Evolutionary conservation across 495 filamentous ascomycete genomes (phyloP).

Genomic region (Tuber umbilicatum): DNA sequence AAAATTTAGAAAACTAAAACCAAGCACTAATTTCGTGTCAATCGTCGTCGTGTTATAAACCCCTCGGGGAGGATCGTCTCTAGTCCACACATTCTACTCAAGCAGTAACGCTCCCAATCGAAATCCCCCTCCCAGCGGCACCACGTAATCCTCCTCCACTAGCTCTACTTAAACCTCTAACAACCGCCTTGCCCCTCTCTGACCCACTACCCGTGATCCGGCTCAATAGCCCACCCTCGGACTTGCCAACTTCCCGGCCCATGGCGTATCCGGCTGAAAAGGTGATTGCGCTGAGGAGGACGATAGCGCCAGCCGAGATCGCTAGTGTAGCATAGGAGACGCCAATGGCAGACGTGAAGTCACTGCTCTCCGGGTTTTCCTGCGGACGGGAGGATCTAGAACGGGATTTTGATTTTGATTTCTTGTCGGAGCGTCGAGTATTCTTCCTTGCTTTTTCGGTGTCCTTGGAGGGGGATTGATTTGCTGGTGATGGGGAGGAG

Average conservation of each 20-base stretch:
- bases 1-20: constrained; percentile 15
- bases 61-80: not conserved
- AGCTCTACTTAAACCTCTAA: constrained; percentile 20
- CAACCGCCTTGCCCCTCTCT: constrained; percentile 19
- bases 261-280: constrained; percentile 91
- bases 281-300: constrained; percentile 81
- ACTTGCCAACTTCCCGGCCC: constrained; percentile 66
- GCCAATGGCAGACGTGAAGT: constrained; percentile 19
- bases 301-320: constrained; percentile 82
- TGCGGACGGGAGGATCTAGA: constrained; percentile 50
- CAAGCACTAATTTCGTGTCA: constrained; percentile 13
- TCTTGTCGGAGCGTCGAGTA: constrained; percentile 31
- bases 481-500: constrained; percentile 24
- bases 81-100: constrained; percentile 7
- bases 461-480: not conserved
- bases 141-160: constrained; percentile 23
- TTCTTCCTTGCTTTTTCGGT: not conserved
- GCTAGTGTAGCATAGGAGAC: constrained; percentile 67
- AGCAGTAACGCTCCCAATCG: not conserved
- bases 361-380: constrained; percentile 53
- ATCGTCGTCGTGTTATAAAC: not conserved
- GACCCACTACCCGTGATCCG: constrained; percentile 21
- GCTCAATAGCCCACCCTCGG: constrained; percentile 26
- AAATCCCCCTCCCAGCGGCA: not conserved
- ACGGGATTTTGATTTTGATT: constrained; percentile 49